phyloP scores from a whole-genome alignment of 164 flowering plant species.

The Annona cherimola region DNA sequence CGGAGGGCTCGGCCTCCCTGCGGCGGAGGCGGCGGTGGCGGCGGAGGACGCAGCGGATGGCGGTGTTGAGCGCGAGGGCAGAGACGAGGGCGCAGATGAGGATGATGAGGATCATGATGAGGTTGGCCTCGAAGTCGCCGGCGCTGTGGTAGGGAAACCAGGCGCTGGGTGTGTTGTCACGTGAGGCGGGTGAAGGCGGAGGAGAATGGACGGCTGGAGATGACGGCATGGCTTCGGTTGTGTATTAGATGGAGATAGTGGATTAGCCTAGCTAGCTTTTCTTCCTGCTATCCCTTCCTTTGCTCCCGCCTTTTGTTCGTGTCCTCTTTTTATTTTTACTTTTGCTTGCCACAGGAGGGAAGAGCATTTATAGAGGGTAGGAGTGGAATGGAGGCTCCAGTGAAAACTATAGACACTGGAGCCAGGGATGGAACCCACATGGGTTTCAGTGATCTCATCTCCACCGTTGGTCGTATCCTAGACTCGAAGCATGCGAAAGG shows the following conservation, averaged over 20 bases:
- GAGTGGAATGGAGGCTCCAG: neutral
- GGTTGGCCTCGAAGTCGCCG: slow-evolving; percentile 31
- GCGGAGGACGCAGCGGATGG: slow-evolving; percentile 39
- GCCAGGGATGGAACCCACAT: too few relatives aligned
- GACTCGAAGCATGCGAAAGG: too few relatives aligned
- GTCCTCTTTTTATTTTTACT: neutral
- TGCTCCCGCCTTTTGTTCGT: neutral
- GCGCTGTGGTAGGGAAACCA: slow-evolving; percentile 33
- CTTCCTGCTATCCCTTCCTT: neutral
- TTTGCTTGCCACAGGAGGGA: neutral
- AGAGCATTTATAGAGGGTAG: neutral
- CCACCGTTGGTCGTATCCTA: too few relatives aligned
- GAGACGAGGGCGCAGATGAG: slow-evolving; percentile 40
- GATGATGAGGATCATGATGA: slow-evolving; percentile 32
- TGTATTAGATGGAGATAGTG: neutral
- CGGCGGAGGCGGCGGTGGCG: slow-evolving; percentile 11
- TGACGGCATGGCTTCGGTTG: neutral
- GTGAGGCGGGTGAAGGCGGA: slow-evolving; percentile 14
- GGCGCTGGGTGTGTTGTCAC: slow-evolving; percentile 7
- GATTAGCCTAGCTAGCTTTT: neutral
- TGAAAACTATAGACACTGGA: too few relatives aligned
- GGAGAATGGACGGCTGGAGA: slow-evolving; percentile 13
- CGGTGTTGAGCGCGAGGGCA: slow-evolving; percentile 35
- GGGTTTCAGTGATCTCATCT: too few relatives aligned
- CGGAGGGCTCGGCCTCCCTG: slow-evolving; percentile 16